phyloP scores from a whole-genome alignment of 2,329 filamentous ascomycete species.

The Aspergillus sp. region DNA sequence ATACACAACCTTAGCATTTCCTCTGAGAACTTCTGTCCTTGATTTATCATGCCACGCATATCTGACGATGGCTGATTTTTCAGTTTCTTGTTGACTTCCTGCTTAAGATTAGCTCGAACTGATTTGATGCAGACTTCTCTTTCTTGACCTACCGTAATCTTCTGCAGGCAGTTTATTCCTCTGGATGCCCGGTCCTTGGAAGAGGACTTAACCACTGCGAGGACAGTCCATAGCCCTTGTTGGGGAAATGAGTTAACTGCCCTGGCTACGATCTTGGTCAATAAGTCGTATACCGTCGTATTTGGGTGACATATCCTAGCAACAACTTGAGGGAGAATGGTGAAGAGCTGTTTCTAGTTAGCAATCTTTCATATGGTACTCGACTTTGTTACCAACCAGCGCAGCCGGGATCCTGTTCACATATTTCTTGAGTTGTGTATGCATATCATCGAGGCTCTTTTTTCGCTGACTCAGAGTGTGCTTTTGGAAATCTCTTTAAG shows the following conservation, averaged over 20 bases:
- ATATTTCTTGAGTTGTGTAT: constrained; percentile 78
- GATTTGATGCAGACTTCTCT: neutral
- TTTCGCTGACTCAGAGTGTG: constrained; percentile 56
- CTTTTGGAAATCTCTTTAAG: constrained; percentile 46
- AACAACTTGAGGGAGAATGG: constrained; percentile 84
- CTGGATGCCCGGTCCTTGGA: constrained; percentile 67
- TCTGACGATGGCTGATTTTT: constrained; percentile 54
- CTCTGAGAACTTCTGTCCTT: constrained; percentile 79
- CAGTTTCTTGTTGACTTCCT: constrained; percentile 56
- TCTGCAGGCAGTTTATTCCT: constrained; percentile 49
- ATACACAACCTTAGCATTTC: constrained; percentile 80
- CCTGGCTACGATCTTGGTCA: constrained; percentile 79
- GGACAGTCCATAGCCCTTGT: constrained; percentile 86
- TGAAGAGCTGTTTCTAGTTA: constrained; percentile 46
- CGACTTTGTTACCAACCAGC: constrained; percentile 35
- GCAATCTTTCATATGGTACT: neutral
- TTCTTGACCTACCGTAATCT: constrained; percentile 37
- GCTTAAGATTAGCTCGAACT: constrained; percentile 11
- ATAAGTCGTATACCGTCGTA: constrained; percentile 69
- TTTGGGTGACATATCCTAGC: constrained; percentile 93
- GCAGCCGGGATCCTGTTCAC: constrained; percentile 55
- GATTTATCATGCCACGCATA: constrained; percentile 69
- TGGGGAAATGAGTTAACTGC: constrained; percentile 86
- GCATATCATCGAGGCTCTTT: constrained; percentile 67
- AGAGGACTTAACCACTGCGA: constrained; percentile 81